Conservation (phyloP, 345 rosid species). For the Acer negundo region DNA sequence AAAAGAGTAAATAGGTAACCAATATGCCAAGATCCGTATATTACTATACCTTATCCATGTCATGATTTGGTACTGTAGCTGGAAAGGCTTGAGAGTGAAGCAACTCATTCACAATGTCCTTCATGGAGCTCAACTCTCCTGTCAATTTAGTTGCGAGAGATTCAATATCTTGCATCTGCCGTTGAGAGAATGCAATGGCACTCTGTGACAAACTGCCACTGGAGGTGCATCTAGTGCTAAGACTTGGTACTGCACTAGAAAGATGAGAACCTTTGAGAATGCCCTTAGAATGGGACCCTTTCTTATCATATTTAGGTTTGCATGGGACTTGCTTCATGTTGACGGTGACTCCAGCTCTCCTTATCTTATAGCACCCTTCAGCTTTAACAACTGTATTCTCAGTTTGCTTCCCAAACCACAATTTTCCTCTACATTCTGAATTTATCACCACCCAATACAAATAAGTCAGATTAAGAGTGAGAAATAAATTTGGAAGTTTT, state of each 20-base stretch:
- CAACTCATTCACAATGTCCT: constrained; percentile 52
- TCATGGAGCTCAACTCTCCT: constrained; percentile 65
- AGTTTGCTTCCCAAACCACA: constrained; percentile 44
- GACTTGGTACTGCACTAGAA: constrained; percentile 25
- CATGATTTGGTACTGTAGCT: constrained; percentile 33
- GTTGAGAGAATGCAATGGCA: constrained; percentile 73
- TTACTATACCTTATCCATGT: constrained; percentile 56
- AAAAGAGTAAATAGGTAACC: neutral
- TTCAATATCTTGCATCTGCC: constrained; percentile 69
- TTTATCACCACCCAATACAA: constrained; percentile 10
- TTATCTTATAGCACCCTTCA: constrained; percentile 44
- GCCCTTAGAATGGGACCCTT: constrained; percentile 35
- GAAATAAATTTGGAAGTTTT: neutral
- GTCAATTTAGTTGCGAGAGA: constrained; percentile 60
- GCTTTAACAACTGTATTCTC: constrained; percentile 41
- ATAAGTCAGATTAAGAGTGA: constrained; percentile 6
- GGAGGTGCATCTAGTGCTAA: constrained; percentile 42
- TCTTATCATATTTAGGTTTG: constrained; percentile 36
- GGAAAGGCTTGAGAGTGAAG: constrained; percentile 38
- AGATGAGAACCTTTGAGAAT: constrained; percentile 40
- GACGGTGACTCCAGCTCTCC: constrained; percentile 38
- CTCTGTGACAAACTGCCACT: constrained; percentile 57
- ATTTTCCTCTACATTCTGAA: constrained; percentile 62
- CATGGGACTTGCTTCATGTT: constrained; percentile 28
- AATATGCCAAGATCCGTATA: constrained; percentile 37